Evolutionary conservation across 2,329 filamentous ascomycete genomes (phyloP).

Genomic region (Colletotrichum tropicale): DNA sequence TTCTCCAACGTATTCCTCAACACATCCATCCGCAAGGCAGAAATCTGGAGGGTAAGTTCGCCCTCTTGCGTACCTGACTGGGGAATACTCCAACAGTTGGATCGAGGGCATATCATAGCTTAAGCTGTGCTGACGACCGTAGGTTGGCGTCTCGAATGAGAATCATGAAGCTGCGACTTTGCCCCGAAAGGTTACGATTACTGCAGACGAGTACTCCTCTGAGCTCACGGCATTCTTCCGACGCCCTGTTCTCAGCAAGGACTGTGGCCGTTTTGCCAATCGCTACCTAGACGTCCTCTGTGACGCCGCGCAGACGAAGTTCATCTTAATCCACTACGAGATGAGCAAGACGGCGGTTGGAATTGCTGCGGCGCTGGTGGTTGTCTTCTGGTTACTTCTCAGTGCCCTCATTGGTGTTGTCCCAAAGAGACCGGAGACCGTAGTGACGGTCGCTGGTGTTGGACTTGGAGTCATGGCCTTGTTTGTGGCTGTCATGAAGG

Average conservation of each 20-base stretch:
- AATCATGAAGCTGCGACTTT: neutral
- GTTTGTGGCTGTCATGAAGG: neutral
- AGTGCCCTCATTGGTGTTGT: neutral
- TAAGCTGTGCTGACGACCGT: neutral
- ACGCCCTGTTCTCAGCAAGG: fast-evolving
- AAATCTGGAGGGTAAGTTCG: neutral
- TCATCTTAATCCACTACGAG: neutral
- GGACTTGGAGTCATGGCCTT: neutral
- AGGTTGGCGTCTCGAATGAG: fast-evolving
- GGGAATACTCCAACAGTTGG: neutral
- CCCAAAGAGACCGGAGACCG: neutral
- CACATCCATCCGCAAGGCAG: neutral
- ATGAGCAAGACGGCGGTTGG: neutral
- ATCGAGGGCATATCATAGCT: neutral
- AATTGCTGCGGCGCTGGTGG: neutral
- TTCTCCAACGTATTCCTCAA: neutral
- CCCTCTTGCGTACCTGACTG: fast-evolving
- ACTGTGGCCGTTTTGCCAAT: neutral
- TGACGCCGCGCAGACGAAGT: neutral
- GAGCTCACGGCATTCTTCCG: neutral
- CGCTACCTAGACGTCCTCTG: neutral
- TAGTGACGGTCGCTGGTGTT: neutral
- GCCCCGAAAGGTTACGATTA: neutral
- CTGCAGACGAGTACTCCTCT: neutral
- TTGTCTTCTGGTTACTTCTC: neutral